Evolutionary conservation across 768 basidiomycete species (phyloP).

Genomic region (Tricholoma matsutake): DNA sequence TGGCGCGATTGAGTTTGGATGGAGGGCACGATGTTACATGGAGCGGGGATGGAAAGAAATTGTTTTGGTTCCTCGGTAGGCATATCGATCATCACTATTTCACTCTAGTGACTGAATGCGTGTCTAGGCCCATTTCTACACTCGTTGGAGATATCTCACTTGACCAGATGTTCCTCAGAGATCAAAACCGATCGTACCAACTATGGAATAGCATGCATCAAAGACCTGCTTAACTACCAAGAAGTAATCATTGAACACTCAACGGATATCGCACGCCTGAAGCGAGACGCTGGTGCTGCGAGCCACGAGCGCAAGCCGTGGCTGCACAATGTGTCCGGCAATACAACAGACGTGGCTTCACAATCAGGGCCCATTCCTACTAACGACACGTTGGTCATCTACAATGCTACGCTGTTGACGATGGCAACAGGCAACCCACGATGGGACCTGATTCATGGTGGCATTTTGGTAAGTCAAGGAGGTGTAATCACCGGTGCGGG

Average conservation of each 20-base stretch:
- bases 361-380: slow-evolving; percentile 10
- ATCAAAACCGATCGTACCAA: slow-evolving; percentile 48
- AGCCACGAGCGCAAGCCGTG: slow-evolving; percentile 16
- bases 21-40: slow-evolving; percentile 71
- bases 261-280: slow-evolving; percentile 60
- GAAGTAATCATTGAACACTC: slow-evolving; percentile 57
- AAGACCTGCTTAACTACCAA: slow-evolving; percentile 51
- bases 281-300: slow-evolving; percentile 40
- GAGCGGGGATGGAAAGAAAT: slow-evolving; percentile 57
- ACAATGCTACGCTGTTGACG: slow-evolving; percentile 67
- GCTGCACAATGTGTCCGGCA: slow-evolving; percentile 6
- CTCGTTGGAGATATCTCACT: slow-evolving; percentile 51
- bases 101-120: background rate
- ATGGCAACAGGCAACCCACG: slow-evolving; percentile 55
- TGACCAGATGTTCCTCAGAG: slow-evolving; percentile 44
- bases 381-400: slow-evolving; percentile 52
- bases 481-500: slow-evolving; percentile 58
- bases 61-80: slow-evolving; percentile 76
- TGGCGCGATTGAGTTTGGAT: slow-evolving; percentile 64
- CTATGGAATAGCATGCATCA: slow-evolving; percentile 64
- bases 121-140: slow-evolving; percentile 62
- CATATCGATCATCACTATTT: background rate
- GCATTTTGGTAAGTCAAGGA: slow-evolving; percentile 48
- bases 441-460: slow-evolving; percentile 50
- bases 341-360: background rate